Conservation (phyloP, 2,329 filamentous ascomycete genomes). For the Pestalotiopsis sp. region DNA sequence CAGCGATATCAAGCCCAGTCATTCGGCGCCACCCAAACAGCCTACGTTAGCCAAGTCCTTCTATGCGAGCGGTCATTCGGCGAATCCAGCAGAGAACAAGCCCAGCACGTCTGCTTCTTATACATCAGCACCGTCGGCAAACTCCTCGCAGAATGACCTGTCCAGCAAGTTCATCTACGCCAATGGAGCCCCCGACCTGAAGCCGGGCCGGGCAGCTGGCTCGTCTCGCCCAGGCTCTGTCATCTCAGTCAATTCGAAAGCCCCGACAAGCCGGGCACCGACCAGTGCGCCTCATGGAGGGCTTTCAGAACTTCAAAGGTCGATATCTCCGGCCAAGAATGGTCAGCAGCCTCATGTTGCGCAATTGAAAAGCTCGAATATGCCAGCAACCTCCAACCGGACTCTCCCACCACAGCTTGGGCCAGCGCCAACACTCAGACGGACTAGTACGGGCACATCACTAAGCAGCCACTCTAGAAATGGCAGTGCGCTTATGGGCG, state of each 20-base stretch:
- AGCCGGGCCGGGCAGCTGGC: constrained; percentile 33
- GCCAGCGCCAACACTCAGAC: constrained; percentile 36
- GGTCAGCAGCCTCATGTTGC: constrained; percentile 22
- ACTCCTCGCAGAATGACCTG: constrained; percentile 37
- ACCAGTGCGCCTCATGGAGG: constrained; percentile 22
- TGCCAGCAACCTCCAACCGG: constrained; percentile 27
- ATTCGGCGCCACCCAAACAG: constrained; percentile 18
- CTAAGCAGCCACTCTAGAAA: constrained; percentile 41
- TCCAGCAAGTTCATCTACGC: constrained; percentile 74
- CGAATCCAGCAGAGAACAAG: constrained; percentile 38
- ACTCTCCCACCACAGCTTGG: constrained; percentile 38
- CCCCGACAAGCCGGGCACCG: constrained; percentile 39
- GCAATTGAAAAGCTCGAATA: constrained; percentile 18
- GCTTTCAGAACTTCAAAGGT: constrained; percentile 37
- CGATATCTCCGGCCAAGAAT: constrained; percentile 52
- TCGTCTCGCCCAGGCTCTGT: constrained; percentile 44
- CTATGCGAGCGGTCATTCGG: constrained; percentile 50
- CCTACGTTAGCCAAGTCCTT: constrained; percentile 39
- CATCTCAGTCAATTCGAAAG: constrained; percentile 45
- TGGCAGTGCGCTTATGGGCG: constrained; percentile 34
- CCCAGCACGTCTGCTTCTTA: constrained; percentile 33
- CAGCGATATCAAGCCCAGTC: constrained; percentile 65
- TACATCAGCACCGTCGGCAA: constrained; percentile 32
- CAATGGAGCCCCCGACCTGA: constrained; percentile 60
- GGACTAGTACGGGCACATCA: constrained; percentile 43